These are phyloP conservation scores for Aquilaria yunnanensis DNA, from an alignment of 345 rosid genomes.

Conservation along the genomic window DNA sequence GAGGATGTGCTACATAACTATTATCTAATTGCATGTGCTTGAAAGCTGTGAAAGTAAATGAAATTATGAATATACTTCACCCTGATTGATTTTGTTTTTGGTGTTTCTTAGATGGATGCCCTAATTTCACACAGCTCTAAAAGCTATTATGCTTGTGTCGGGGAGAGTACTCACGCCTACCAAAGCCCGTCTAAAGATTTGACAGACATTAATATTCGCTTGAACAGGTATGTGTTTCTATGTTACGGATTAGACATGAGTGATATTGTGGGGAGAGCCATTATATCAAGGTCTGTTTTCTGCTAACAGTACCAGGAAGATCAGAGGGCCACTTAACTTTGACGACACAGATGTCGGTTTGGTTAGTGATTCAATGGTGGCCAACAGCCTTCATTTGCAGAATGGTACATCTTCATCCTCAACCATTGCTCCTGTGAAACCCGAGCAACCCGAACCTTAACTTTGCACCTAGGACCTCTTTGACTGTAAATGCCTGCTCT, in stretches of 20 bases:
- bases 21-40: neutral
- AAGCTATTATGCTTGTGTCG: slow-evolving; percentile 97
- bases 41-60: too few species aligned
- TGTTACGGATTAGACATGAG: neutral
- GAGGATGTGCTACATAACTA: too few species aligned
- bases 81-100: neutral
- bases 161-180: slow-evolving; percentile 95
- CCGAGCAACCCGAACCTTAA: slow-evolving; percentile 35
- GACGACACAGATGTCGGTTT: slow-evolving; percentile 78
- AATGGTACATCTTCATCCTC: slow-evolving; percentile 45
- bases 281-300: slow-evolving; percentile 2
- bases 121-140: slow-evolving; percentile 75
- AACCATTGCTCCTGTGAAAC: slow-evolving; percentile 24
- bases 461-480: neutral
- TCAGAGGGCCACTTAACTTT: slow-evolving; percentile 67
- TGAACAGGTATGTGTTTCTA: slow-evolving; percentile 54
- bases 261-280: neutral
- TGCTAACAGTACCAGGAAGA: slow-evolving; percentile 42
- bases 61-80: too few species aligned
- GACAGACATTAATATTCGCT: slow-evolving; percentile 75
- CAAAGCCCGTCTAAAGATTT: slow-evolving; percentile 98
- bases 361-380: slow-evolving; percentile 95
- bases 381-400: slow-evolving; percentile 71
- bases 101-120: slow-evolving; percentile 77
- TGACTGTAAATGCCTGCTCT: slow-evolving; percentile 24